Percentiles rank a stretch among this genome's conserved stretches.
Evolutionary conservation across 1,139 yeast species (phyloP).

Genomic region (Saccharomycopsis crataegensis): DNA sequence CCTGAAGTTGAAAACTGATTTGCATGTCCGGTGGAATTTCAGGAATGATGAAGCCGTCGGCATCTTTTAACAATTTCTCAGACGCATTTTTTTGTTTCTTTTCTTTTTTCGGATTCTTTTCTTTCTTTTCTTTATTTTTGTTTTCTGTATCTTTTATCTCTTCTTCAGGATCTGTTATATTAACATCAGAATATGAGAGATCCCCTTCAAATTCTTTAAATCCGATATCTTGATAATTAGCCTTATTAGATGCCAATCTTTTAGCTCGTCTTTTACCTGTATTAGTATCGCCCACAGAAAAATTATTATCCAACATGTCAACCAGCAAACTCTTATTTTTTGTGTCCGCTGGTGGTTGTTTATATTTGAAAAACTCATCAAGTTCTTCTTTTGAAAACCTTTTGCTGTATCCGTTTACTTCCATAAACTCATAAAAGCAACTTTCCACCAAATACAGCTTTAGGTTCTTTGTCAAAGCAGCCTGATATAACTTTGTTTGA

Average conservation of each 20-base stretch:
- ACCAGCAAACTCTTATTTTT: background rate
- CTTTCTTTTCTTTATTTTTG: background rate
- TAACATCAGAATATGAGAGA: background rate
- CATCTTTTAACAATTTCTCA: background rate
- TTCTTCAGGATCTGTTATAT: background rate
- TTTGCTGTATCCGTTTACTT: slow-evolving; percentile 18
- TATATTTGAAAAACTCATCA: slow-evolving; percentile 9
- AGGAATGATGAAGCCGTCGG: too few relatives aligned
- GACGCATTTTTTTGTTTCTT: background rate
- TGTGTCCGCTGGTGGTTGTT: background rate
- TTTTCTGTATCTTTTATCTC: slow-evolving; percentile 2
- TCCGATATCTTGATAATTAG: slow-evolving; percentile 1
- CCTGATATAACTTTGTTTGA: slow-evolving; percentile 60
- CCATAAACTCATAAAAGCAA: slow-evolving; percentile 40
- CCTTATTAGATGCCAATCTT: background rate
- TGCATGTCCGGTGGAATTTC: too few relatives aligned
- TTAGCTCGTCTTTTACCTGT: background rate
- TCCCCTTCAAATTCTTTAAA: slow-evolving; percentile 3
- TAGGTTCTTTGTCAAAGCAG: slow-evolving; percentile 44
- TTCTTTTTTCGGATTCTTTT: background rate
- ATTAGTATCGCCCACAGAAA: background rate
- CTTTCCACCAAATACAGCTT: slow-evolving; percentile 36
- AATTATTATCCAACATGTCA: too few relatives aligned
- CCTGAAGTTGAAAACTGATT: too few relatives aligned
- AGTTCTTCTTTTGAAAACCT: slow-evolving; percentile 10